phyloP scores from a whole-genome alignment of 352 stramenopile genomes.

The Halophytophthora polymorphica region DNA sequence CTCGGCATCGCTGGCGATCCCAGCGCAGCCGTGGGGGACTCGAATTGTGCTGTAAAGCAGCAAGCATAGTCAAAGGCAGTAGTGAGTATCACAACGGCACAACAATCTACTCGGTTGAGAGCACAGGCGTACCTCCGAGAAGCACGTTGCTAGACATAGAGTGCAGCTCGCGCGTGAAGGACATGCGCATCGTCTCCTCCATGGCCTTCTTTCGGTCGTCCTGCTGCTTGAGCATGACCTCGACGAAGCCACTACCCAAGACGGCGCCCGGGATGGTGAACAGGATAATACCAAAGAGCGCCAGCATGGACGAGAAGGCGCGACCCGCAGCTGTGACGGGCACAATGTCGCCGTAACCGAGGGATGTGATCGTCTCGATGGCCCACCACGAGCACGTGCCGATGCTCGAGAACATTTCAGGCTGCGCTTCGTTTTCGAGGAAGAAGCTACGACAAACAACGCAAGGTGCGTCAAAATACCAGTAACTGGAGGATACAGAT shows the following conservation, averaged over 20 bases:
- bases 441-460: conserved; percentile 51
- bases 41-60: conserved; percentile 12
- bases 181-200: conserved; percentile 48
- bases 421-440: conserved; percentile 68
- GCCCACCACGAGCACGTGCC: conserved; percentile 76
- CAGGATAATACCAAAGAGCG: conserved; percentile 83
- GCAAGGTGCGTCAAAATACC: background rate
- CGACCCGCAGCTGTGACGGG: conserved; percentile 62
- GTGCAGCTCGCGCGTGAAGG: conserved; percentile 44
- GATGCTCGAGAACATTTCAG: conserved; percentile 75
- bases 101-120: background rate
- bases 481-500: background rate
- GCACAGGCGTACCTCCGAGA: conserved; percentile 13
- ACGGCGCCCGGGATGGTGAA: conserved; percentile 84
- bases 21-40: conserved; percentile 27
- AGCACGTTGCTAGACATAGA: conserved; percentile 45
- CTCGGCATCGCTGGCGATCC: conserved; percentile 19
- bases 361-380: conserved; percentile 82
- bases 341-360: conserved; percentile 86
- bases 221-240: conserved; percentile 84
- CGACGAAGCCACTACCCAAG: conserved; percentile 75
- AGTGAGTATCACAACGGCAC: background rate
- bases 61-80: background rate
- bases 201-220: conserved; percentile 48
- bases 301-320: conserved; percentile 71